Conservation (phyloP, 179 eudicot species). For the Camellia oleifera region DNA sequence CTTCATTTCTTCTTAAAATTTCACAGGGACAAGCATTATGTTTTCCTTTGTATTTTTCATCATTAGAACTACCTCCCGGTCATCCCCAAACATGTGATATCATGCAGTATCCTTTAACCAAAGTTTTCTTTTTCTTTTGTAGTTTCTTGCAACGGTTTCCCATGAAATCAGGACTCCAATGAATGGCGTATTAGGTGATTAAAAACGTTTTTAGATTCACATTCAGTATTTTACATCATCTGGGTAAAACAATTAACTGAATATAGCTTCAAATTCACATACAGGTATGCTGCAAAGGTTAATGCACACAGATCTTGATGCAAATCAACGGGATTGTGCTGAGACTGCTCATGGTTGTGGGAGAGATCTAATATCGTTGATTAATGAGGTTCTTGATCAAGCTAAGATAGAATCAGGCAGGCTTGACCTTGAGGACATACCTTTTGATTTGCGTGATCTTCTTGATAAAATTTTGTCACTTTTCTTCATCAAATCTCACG, state of each 20-base stretch:
- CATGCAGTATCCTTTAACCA: constrained; percentile 12
- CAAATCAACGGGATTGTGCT: constrained; percentile 75
- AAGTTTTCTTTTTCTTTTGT: constrained; percentile 26
- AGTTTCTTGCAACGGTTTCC: constrained; percentile 98
- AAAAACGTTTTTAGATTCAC: neutral
- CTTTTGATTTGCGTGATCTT: constrained; percentile 73
- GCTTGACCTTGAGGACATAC: constrained; percentile 91
- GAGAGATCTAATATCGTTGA: constrained; percentile 72
- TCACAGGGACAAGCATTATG: neutral
- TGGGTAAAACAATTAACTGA: neutral
- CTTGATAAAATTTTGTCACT: constrained; percentile 81
- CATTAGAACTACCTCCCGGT: neutral
- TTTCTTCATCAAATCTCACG: constrained; percentile 65
- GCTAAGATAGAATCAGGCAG: constrained; percentile 98
- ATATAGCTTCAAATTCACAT: constrained; percentile 3
- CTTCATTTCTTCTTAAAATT: neutral
- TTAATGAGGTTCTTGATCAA: constrained; percentile 90
- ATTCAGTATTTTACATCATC: neutral
- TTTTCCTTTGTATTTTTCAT: neutral
- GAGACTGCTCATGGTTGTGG: constrained; percentile 89
- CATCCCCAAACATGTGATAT: no score
- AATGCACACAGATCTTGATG: constrained; percentile 79
- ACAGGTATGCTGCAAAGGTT: constrained; percentile 98
- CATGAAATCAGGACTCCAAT: constrained; percentile 98
- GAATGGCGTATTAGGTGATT: constrained; percentile 93